Percentiles rank a stretch among this genome's conserved stretches.
Evolutionary conservation across 495 filamentous ascomycete species (phyloP).

Genomic region (Aspergillus bertholletiae): DNA sequence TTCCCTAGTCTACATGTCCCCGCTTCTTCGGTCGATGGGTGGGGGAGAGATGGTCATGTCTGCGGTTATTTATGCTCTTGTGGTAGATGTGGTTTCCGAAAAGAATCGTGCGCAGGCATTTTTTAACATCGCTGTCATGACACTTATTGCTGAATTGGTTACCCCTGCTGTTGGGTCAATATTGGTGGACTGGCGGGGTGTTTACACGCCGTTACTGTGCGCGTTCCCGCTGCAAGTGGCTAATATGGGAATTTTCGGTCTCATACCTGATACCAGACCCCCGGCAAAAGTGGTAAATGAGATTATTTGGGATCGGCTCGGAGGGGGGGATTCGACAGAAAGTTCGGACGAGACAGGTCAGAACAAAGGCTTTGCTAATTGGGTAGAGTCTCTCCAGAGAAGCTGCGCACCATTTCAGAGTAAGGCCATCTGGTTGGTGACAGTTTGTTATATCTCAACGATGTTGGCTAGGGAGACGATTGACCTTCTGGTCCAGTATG

Average conservation of each 20-base stretch:
- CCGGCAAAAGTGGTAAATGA: not conserved
- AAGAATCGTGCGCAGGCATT: not conserved
- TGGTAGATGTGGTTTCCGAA: not conserved
- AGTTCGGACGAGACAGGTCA: not conserved
- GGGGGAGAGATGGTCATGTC: not conserved
- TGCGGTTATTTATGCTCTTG: not conserved
- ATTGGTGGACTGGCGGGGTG: not conserved
- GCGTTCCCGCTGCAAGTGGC: not conserved
- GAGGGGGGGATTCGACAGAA: not conserved
- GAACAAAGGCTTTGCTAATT: not conserved
- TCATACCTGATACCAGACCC: not conserved
- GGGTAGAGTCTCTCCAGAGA: not conserved
- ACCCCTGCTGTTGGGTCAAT: not conserved
- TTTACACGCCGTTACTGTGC: not conserved
- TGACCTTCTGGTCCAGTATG: slow-evolving; percentile 1
- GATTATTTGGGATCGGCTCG: not conserved
- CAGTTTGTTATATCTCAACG: not conserved
- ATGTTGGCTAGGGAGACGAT: not conserved
- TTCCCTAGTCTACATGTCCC: not conserved
- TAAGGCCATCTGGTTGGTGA: not conserved
- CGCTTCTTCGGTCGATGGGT: not conserved
- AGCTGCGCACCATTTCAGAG: not conserved
- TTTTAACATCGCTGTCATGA: not conserved
- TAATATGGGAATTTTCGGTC: not conserved
- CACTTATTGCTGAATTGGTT: not conserved